Conservation (phyloP, 305 asterid genomes). For the Solanum hybrid region DNA sequence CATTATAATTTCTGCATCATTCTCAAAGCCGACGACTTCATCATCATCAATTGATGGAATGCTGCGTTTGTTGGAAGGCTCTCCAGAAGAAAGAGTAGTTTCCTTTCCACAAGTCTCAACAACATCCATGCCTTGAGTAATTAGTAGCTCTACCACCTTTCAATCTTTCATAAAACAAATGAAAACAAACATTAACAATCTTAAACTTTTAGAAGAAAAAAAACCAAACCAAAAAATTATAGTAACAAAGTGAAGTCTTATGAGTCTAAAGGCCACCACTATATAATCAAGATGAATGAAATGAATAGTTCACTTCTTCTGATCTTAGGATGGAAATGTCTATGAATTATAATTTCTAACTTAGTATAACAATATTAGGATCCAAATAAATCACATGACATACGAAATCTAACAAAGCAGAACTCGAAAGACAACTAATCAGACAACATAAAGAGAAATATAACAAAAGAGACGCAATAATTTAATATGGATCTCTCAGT, state of each 20-base stretch:
- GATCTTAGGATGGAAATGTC: background rate
- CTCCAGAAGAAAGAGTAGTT: no score
- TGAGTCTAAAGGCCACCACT: background rate
- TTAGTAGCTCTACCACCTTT: background rate
- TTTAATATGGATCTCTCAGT: background rate
- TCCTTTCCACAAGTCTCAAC: background rate
- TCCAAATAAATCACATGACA: background rate
- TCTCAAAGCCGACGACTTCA: background rate
- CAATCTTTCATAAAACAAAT: background rate
- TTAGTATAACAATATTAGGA: background rate
- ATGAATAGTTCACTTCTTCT: background rate
- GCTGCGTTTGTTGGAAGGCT: background rate
- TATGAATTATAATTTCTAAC: background rate
- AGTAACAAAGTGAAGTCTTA: background rate
- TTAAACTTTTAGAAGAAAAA: no score
- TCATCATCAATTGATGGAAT: background rate
- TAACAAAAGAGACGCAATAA: background rate
- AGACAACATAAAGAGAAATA: background rate
- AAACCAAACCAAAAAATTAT: no score
- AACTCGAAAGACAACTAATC: background rate
- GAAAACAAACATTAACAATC: background rate
- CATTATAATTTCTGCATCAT: background rate
- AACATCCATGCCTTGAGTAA: background rate
- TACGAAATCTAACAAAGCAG: background rate
- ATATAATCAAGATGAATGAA: background rate